Base-by-base conservation (phyloP, 352 stramenopile genomes). In the Phytophthora cajani region DNA sequence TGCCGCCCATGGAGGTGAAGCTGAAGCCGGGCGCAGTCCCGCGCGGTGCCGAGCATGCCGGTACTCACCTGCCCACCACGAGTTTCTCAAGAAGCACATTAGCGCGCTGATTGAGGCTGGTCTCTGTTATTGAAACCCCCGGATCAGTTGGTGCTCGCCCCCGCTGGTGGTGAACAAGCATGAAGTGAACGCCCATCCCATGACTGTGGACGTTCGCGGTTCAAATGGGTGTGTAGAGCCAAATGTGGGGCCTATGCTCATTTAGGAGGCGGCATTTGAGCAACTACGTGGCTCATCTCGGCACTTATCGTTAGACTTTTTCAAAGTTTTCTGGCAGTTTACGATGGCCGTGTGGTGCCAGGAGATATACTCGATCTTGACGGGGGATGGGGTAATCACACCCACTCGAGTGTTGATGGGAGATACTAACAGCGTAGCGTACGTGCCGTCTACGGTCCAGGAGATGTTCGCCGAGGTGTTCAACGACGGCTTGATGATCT, bases 41-140 rank as follows among this genome's bases (percentile, higher is more conserved):
- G 38, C 17, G 9, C 10, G 38, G 38, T 44, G 10, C 38, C 38
- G 38, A 17, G 38, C 38, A 17, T 11, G 38, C 14, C 38, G 38
- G 14, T 44, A 44, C 38, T 17, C 38, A 14, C 38, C 38, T 44
- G 14, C 38, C 0, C 38, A 44, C 38, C 38, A 11, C 38, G 38
- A 44, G 10, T 71, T 71, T 32, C 16, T 66, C 1, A 58, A 58
- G 50, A 62, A 42, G 5, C 64, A 67, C 12, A 58, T 71, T 19
- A 44, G 57, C 5, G 50, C 38, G 4, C 14, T 44, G 38, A 44
- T 44, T n/a, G 7, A 12, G 38, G 10, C 38, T 17, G 14, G 38
- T 5, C 38, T 44, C 10, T 44, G 38, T 14, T 44, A 44, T 44
- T 9, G 38, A 44, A 12, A 1, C 38, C 38, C 38, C 38, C 10